A percentile compares a stretch with the other conserved stretches of the same genome.
Evolutionary conservation across 1,139 yeast species (phyloP).

Genomic region (Kurtzmaniella quercitrusa): DNA sequence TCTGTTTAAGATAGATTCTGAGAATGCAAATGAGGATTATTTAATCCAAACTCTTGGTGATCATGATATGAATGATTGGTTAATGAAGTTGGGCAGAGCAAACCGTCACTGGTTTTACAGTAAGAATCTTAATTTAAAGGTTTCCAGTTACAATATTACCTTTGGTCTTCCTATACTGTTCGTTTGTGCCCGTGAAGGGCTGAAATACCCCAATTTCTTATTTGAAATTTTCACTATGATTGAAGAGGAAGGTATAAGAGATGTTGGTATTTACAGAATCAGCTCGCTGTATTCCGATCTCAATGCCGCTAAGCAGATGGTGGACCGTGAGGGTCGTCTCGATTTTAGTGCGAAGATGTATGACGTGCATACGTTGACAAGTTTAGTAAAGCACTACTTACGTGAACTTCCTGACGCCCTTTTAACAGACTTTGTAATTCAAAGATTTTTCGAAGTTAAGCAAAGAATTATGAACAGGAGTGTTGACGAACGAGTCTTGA

Average conservation of each 20-base stretch:
- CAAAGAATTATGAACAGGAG: slow-evolving; percentile 16
- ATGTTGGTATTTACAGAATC: slow-evolving; percentile 88
- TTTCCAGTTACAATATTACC: slow-evolving; percentile 38
- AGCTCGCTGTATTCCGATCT: slow-evolving; percentile 86
- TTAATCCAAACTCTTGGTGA: slow-evolving; percentile 67
- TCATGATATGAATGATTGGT: slow-evolving; percentile 75
- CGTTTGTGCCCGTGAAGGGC: slow-evolving; percentile 69
- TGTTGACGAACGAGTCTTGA: slow-evolving; percentile 6
- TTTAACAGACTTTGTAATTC: slow-evolving; percentile 52
- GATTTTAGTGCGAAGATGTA: slow-evolving; percentile 63
- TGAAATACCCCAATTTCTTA: slow-evolving; percentile 62
- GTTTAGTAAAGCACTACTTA: slow-evolving; percentile 79
- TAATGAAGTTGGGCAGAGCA: slow-evolving; percentile 45
- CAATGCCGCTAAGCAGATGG: slow-evolving; percentile 61
- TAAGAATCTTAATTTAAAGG: slow-evolving; percentile 31
- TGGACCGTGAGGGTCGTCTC: slow-evolving; percentile 65
- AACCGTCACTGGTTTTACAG: slow-evolving; percentile 58
- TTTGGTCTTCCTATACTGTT: slow-evolving; percentile 87
- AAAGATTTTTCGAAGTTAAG: slow-evolving; percentile 44
- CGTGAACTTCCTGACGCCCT: slow-evolving; percentile 90
- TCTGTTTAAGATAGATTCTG: slow-evolving; percentile 60
- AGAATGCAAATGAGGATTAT: slow-evolving; percentile 50
- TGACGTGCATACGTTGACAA: slow-evolving; percentile 87
- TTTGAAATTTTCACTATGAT: slow-evolving; percentile 65
- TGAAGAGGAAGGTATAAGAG: slow-evolving; percentile 80